Evolutionary conservation across 345 rosid species (phyloP), one percentile per base, ranked within the genome.

Genomic region (Lumnitzera racemosa): DNA sequence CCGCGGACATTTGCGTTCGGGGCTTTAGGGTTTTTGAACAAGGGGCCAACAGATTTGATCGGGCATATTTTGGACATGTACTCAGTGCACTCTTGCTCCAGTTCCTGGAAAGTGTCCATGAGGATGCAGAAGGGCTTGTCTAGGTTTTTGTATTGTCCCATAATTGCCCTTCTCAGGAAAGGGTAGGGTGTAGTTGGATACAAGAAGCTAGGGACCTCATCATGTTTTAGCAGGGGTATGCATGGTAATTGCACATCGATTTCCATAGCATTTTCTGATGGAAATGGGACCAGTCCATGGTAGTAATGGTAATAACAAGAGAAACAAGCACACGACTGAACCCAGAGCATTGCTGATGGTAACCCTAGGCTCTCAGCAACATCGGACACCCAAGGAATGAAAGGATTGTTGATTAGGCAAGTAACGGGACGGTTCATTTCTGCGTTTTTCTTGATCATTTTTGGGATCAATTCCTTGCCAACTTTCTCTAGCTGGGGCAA

Each of bases 311-410:
- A 92, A 61, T 92, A 92, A 24, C 86, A 65, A 0, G 89, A 71
- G 43, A 92, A 85, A 64, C 86, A 82, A 0, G 94, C 95, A 9
- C 89, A 87, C 10, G 98, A 89, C 47, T 92, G 96, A 15, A 92
- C 90, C 98, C 96, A 92, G 5, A 92, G 91, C 74, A 89, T 67
- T 2, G 96, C 96, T 17, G 86, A 87, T 17, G 98, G 95, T 61
- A 91, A 65, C 52, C 84, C 83, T 2, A 91, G 80, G 55, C 68
- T 66, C 50, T 72, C 85, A 0, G 92, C 98, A 1, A 91, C 85
- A 51, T 89, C 96, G 1, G 90, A 78, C 1, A 78, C 95, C 98
- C 96, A 91, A 4, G 96, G 84, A 13, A 86, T 79, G 64, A 91
- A 89, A 15, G 96, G 92, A 72, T 89, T 91, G 69, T 79, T 87